Percentiles rank a stretch among this genome's conserved stretches.
Evolutionary conservation across 805 yeast genomes (phyloP).

Genomic region (Tetrapisispora iriomotensis): DNA sequence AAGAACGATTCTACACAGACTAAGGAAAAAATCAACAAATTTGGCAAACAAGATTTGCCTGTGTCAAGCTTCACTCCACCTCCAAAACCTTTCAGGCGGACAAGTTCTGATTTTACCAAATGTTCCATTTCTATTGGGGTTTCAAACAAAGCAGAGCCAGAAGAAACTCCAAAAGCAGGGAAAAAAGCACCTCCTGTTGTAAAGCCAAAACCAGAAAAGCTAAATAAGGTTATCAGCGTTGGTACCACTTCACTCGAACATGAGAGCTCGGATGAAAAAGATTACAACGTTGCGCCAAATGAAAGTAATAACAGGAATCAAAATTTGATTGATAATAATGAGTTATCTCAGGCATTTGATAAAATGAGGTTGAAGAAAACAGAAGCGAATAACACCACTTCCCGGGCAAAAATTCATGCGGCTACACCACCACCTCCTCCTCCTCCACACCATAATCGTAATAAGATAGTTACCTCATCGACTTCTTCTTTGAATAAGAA

Average conservation of each 20-base stretch:
- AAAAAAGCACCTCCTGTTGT: conserved; percentile 20
- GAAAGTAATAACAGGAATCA: neutral
- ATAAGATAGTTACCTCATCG: too few relatives aligned
- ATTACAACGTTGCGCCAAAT: neutral
- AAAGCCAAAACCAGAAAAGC: conserved; percentile 22
- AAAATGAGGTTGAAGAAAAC: conserved; percentile 11
- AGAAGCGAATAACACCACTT: neutral
- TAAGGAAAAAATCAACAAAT: too few relatives aligned
- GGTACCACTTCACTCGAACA: neutral
- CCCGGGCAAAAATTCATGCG: neutral
- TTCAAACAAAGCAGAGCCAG: neutral
- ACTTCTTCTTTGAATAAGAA: neutral
- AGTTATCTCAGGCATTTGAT: conserved; percentile 9
- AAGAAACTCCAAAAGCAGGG: neutral
- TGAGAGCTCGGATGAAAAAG: neutral
- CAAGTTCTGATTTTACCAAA: conserved; percentile 1
- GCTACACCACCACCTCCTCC: neutral
- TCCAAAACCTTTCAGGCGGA: conserved; percentile 21
- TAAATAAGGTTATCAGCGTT: conserved; percentile 1
- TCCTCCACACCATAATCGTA: too few relatives aligned
- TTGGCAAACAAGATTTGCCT: neutral
- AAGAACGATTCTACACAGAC: neutral
- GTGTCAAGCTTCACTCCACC: conserved; percentile 24
- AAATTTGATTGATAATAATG: conserved; percentile 2
- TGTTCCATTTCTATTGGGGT: too few relatives aligned